Evolutionary conservation across 177 flowering plant genomes (phyloP).

Genomic region (Vitis hybrid): DNA sequence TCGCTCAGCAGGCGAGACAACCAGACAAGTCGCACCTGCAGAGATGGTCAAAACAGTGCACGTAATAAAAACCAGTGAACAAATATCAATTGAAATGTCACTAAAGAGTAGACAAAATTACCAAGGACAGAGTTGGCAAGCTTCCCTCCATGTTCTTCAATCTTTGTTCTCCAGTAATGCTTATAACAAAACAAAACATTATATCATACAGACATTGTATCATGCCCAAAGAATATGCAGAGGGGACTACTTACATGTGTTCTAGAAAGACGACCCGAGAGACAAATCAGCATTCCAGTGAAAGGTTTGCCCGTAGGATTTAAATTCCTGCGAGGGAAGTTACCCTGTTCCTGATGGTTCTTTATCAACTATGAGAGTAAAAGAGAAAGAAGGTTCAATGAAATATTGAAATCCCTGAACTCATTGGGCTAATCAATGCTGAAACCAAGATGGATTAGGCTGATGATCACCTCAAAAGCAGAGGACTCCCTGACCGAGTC

Average conservation of each 20-base stretch:
- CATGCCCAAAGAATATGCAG: conserved; percentile 4
- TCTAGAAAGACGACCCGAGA: conserved; percentile 53
- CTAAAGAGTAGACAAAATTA: conserved; percentile 11
- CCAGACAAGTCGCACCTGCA: conserved; percentile 65
- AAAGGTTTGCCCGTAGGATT: conserved; percentile 42
- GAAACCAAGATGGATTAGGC: background rate
- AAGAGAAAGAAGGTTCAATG: background rate
- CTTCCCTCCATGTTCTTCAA: conserved; percentile 74
- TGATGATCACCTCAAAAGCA: conserved; percentile 37
- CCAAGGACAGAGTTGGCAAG: conserved; percentile 56
- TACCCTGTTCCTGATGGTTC: conserved; percentile 38
- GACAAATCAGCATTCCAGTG: conserved; percentile 43
- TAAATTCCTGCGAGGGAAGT: conserved; percentile 25
- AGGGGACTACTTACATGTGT: conserved; percentile 40
- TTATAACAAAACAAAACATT: conserved; percentile 8
- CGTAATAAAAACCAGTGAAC: background rate
- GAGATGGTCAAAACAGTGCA: background rate
- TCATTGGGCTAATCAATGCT: background rate
- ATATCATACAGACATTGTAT: background rate
- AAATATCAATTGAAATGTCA: too few species aligned
- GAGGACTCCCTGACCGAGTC: conserved; percentile 37
- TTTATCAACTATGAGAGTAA: conserved; percentile 34
- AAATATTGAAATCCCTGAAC: too few species aligned
- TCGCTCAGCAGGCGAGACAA: conserved; percentile 62
- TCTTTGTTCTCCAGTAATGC: conserved; percentile 62